Evolutionary conservation across 2,329 filamentous ascomycete species (phyloP).

Genomic region (Fusarium torulosum): DNA sequence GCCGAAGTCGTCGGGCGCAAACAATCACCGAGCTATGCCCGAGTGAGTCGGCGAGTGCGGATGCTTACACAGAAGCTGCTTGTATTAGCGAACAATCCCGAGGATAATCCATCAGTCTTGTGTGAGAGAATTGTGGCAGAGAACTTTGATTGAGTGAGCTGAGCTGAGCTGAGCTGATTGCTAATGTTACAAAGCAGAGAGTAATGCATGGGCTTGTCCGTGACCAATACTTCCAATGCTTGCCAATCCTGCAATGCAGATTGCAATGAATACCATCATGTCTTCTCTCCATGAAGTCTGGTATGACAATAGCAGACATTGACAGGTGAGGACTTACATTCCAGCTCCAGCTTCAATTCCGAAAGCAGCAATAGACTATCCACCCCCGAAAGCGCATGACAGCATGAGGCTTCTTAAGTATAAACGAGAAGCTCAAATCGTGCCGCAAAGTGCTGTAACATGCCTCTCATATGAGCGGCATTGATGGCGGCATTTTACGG

Average conservation of each 20-base stretch:
- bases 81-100: constrained; percentile 2
- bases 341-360: not conserved
- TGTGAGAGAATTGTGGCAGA: not conserved
- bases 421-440: constrained; percentile 1
- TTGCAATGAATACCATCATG: not conserved
- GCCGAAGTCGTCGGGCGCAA: constrained; percentile 41
- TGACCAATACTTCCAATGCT: not conserved
- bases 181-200: constrained; percentile 3
- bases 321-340: not conserved
- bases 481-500: constrained; percentile 33
- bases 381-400: not conserved
- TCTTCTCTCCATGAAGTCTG: not conserved
- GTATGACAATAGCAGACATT: not conserved
- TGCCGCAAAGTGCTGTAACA: constrained; percentile 31
- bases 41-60: constrained; percentile 36
- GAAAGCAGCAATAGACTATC: not conserved
- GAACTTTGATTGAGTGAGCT: not conserved
- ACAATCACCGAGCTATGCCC: constrained; percentile 51
- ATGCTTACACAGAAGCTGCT: constrained; percentile 1
- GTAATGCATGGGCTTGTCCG: constrained; percentile 5
- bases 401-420: constrained; percentile 15
- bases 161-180: constrained; percentile 10
- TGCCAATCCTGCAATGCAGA: constrained; percentile 5
- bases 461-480: constrained; percentile 9
- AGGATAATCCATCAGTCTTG: constrained; percentile 5